A percentile compares a stretch with the other conserved stretches of the same genome.
Evolutionary conservation across 192 early-diverging fungal species (phyloP).

Genomic region (Gonapodya prolifera): DNA sequence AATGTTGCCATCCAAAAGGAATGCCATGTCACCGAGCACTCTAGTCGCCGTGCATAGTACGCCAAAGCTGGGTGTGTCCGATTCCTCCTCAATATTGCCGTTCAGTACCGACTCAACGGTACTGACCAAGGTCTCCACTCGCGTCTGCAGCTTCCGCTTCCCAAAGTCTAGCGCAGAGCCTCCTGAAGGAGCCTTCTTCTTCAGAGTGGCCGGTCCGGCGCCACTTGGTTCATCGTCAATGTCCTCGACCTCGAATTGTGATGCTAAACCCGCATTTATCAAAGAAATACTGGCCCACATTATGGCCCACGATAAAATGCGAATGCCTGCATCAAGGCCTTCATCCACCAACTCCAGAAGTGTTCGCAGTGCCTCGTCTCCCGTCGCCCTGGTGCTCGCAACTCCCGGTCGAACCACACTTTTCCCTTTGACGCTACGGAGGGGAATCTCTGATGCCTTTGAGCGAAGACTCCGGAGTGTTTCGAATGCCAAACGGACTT

Average conservation of each 20-base stretch:
- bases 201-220: not conserved
- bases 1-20: not conserved
- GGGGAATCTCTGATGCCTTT: not conserved
- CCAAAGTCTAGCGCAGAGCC: not conserved
- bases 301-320: not conserved
- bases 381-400: not conserved
- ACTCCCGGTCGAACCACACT: not conserved
- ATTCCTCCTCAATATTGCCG: not conserved
- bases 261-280: not conserved
- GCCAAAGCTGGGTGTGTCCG: not conserved
- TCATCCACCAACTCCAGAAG: not conserved
- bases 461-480: not conserved
- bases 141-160: not conserved
- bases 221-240: not conserved
- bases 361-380: not conserved
- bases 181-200: not conserved
- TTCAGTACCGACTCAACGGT: not conserved
- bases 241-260: not conserved
- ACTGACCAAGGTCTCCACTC: not conserved
- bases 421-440: not conserved
- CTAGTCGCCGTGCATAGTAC: not conserved
- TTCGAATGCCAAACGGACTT: not conserved
- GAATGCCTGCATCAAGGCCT: not conserved
- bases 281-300: not conserved
- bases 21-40: not conserved